Evolutionary conservation across 371 early-diverging fungal genomes (phyloP).

Genomic region (Vittaforma corneae): DNA sequence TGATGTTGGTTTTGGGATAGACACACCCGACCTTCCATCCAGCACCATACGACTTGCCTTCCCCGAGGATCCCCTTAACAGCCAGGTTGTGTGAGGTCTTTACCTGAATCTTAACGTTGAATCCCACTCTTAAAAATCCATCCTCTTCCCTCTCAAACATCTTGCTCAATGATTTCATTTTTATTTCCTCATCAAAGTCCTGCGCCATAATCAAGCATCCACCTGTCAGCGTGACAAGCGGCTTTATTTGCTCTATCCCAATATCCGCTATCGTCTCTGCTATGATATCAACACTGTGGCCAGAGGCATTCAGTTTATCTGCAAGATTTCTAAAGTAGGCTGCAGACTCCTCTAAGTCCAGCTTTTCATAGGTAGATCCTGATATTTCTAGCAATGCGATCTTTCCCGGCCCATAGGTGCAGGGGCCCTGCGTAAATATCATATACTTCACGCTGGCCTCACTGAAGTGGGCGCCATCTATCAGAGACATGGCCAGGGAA

Average conservation of each 20-base stretch:
- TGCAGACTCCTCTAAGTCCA: neutral
- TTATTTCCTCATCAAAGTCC: slow-evolving; percentile 56
- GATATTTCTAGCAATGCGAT: slow-evolving; percentile 80
- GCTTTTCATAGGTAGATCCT: slow-evolving; percentile 68
- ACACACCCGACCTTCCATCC: slow-evolving; percentile 51
- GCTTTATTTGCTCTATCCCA: slow-evolving; percentile 89
- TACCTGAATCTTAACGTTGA: slow-evolving; percentile 92
- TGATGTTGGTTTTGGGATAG: slow-evolving; percentile 39
- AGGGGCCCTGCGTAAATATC: slow-evolving; percentile 89
- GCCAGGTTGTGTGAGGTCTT: slow-evolving; percentile 46
- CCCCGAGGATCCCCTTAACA: slow-evolving; percentile 51
- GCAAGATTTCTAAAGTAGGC: slow-evolving; percentile 81
- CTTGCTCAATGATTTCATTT: slow-evolving; percentile 49
- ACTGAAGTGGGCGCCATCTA: slow-evolving; percentile 63
- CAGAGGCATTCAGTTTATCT: slow-evolving; percentile 70
- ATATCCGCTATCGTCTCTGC: slow-evolving; percentile 83
- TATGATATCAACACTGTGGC: slow-evolving; percentile 75
- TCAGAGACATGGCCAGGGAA: slow-evolving; percentile 78
- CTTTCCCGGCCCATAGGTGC: slow-evolving; percentile 91
- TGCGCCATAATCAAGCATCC: slow-evolving; percentile 89
- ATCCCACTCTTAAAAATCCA: slow-evolving; percentile 77
- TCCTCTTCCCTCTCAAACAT: slow-evolving; percentile 76
- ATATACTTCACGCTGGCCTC: slow-evolving; percentile 79
- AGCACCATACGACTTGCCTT: slow-evolving; percentile 28
- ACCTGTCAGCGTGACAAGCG: slow-evolving; percentile 75